Conservation (phyloP, 768 basidiomycete genomes). For the Tremella fuciformis region DNA sequence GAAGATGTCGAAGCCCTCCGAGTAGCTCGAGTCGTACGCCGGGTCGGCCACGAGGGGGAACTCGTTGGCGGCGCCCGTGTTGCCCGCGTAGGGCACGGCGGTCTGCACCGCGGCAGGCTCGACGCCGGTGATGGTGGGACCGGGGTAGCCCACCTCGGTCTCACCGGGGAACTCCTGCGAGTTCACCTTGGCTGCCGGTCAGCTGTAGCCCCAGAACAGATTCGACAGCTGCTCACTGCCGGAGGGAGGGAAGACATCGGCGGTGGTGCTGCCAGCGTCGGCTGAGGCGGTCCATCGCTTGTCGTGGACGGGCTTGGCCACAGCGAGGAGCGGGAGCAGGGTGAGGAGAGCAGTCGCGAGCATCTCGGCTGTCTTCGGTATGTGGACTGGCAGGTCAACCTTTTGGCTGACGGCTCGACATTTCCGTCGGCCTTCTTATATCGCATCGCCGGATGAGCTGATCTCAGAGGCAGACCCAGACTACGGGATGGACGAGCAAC, state of each 20-base stretch:
- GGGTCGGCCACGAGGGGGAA: slow-evolving; percentile 38
- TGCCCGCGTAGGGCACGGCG: slow-evolving; percentile 35
- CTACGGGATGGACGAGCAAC: no score
- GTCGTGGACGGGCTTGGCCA: slow-evolving; percentile 21
- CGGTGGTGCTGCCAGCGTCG: slow-evolving; percentile 32
- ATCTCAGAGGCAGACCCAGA: no score
- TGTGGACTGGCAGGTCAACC: no score
- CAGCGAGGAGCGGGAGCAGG: slow-evolving; percentile 28
- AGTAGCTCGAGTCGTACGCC: slow-evolving; percentile 9
- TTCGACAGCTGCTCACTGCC: slow-evolving; percentile 26
- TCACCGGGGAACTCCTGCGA: slow-evolving; percentile 41
- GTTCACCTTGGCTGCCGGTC: slow-evolving; percentile 27
- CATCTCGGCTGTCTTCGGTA: slow-evolving; percentile 2
- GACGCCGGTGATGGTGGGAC: slow-evolving; percentile 38
- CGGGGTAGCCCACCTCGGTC: slow-evolving; percentile 39
- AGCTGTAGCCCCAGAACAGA: background rate
- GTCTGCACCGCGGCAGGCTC: slow-evolving; percentile 47
- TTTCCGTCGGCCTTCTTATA: no score
- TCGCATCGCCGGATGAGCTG: no score
- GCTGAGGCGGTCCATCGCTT: slow-evolving; percentile 22
- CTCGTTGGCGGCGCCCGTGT: slow-evolving; percentile 10
- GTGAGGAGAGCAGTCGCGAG: slow-evolving; percentile 16
- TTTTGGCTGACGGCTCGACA: no score
- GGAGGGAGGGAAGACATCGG: slow-evolving; percentile 40
- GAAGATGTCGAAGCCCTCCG: slow-evolving; percentile 29